Conservation (phyloP, 2,329 filamentous ascomycete genomes). For the Orbilia ellipsospora region DNA sequence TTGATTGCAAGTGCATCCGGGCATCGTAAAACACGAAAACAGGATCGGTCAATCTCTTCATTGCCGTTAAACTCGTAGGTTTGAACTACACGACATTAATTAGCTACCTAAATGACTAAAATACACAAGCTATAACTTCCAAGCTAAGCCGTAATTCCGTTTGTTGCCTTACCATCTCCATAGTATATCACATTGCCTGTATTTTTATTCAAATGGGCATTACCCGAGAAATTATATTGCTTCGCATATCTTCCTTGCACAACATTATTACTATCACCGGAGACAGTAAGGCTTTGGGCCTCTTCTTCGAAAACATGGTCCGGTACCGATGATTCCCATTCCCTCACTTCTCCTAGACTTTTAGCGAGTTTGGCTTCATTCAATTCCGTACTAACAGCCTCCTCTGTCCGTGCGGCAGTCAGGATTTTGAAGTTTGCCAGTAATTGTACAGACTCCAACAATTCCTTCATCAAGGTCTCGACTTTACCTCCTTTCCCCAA, state of each 20-base stretch:
- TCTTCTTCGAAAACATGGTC: conserved; percentile 16
- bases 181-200: background rate
- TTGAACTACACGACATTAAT: background rate
- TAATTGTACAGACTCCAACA: conserved; percentile 8
- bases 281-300: conserved; percentile 1
- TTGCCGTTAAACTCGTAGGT: background rate
- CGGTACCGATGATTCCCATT: conserved; percentile 13
- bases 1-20: conserved; percentile 56
- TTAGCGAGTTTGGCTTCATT: background rate
- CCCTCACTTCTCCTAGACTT: conserved; percentile 3
- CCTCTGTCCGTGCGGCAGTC: background rate
- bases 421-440: conserved; percentile 19
- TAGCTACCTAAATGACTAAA: background rate
- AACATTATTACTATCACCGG: background rate
- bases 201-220: conserved; percentile 4
- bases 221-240: background rate
- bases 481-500: conserved; percentile 13
- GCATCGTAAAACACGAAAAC: conserved; percentile 41
- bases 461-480: conserved; percentile 8
- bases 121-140: no score
- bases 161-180: conserved; percentile 10
- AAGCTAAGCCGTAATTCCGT: background rate
- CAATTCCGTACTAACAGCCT: background rate
- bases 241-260: conserved; percentile 7
- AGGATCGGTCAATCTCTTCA: conserved; percentile 35